phyloP scores from a whole-genome alignment of 1,284 basidiomycete species.

The Exobasidium rhododendri region DNA sequence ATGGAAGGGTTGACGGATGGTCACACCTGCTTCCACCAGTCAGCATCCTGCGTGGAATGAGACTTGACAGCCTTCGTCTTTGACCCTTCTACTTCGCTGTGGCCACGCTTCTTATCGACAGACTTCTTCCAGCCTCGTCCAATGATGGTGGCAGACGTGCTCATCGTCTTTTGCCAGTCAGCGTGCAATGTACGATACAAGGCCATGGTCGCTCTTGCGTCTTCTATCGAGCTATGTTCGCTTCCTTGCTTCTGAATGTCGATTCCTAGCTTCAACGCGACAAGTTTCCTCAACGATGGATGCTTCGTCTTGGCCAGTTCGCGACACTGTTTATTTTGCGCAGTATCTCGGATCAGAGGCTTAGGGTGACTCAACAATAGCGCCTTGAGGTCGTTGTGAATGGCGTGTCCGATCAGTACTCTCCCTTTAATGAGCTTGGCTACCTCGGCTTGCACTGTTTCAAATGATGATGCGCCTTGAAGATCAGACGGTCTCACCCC shows the following conservation, averaged over 20 bases:
- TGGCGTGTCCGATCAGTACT: conserved; percentile 87
- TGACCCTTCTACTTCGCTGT: background rate
- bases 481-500: conserved; percentile 79
- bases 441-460: conserved; percentile 75
- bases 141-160: background rate
- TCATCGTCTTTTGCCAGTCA: conserved; percentile 67
- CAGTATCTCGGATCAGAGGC: conserved; percentile 76
- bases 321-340: conserved; percentile 61
- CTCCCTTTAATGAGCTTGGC: conserved; percentile 74
- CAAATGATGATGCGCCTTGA: conserved; percentile 68
- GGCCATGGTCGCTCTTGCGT: conserved; percentile 94
- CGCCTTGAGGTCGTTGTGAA: conserved; percentile 86
- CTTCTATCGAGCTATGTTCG: conserved; percentile 59
- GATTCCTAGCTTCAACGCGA: conserved; percentile 74
- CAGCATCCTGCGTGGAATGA: background rate
- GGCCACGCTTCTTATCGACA: background rate
- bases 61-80: background rate
- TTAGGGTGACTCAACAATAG: conserved; percentile 86
- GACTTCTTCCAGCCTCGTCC: conserved; percentile 9
- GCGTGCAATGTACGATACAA: conserved; percentile 81
- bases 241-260: conserved; percentile 67
- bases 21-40: conserved; percentile 10
- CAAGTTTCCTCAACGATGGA: conserved; percentile 77
- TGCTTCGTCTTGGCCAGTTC: conserved; percentile 62
- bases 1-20: too few relatives aligned